Evolutionary conservation across 192 early-diverging fungal species (phyloP).

Genomic region (Fimicolochytrium jonesii): DNA sequence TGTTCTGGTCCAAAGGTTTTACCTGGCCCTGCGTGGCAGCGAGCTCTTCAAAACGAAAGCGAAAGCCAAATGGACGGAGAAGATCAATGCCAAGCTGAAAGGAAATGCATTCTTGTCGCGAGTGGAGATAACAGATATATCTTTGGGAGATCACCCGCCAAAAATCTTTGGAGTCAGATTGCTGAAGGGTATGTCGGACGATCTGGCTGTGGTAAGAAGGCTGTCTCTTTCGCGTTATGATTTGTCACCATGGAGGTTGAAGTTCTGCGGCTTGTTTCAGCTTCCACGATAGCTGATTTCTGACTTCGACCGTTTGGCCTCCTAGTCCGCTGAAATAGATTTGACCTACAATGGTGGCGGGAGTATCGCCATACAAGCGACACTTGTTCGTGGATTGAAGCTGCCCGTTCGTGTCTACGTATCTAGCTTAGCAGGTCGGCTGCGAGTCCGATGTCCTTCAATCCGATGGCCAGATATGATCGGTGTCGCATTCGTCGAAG

Average conservation of each 20-base stretch:
- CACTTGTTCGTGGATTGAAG: conserved; percentile 34
- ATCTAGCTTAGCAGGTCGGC: conserved; percentile 38
- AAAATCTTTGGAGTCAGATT: conserved; percentile 37
- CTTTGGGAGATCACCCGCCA: conserved; percentile 46
- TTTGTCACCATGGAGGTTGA: too few species aligned
- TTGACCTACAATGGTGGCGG: conserved; percentile 48
- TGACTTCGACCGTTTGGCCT: too few species aligned
- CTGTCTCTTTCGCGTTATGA: neutral
- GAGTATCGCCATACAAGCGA: conserved; percentile 41
- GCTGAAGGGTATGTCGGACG: conserved; percentile 46
- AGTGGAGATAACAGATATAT: conserved; percentile 39
- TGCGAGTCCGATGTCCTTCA: conserved; percentile 44
- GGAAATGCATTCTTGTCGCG: conserved; percentile 45
- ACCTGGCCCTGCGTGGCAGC: conserved; percentile 42
- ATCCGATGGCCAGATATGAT: conserved; percentile 45
- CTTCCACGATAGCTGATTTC: too few species aligned
- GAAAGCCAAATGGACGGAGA: conserved; percentile 31
- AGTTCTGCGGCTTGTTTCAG: too few species aligned
- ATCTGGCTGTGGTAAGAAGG: conserved; percentile 44
- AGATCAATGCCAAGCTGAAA: conserved; percentile 46
- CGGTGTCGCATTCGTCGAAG: conserved; percentile 47
- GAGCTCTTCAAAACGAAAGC: conserved; percentile 37
- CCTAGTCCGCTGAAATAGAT: conserved; percentile 42
- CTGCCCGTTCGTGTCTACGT: conserved; percentile 46
- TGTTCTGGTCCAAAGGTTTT: conserved; percentile 42